These are phyloP conservation scores for Lachancea quebecensis DNA, from an alignment of 805 yeast species.

Conservation along the genomic window DNA sequence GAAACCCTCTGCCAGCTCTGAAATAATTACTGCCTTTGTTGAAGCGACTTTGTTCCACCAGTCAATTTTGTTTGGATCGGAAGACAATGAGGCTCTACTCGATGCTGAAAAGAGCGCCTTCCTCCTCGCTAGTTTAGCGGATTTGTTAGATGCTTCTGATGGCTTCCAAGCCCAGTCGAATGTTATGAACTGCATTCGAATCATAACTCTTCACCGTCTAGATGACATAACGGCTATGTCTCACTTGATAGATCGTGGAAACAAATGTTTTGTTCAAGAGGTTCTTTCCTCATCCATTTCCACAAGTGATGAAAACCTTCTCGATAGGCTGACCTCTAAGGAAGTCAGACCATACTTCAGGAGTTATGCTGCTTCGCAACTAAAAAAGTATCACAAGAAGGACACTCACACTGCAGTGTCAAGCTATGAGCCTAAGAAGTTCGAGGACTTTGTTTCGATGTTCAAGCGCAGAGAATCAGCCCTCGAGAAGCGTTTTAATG, in stretches of 20 bases:
- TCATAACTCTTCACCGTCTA: conserved; percentile 30
- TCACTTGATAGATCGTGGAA: conserved; percentile 23
- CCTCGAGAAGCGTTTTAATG: conserved; percentile 11
- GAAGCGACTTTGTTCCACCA: conserved; percentile 30
- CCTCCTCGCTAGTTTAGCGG: neutral
- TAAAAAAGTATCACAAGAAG: neutral
- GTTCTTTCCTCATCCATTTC: neutral
- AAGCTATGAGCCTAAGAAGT: neutral
- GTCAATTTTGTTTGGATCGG: conserved; percentile 23
- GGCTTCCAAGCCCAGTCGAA: neutral
- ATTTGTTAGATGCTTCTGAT: neutral
- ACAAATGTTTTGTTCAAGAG: neutral
- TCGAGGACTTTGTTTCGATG: neutral
- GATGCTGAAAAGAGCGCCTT: conserved; percentile 13
- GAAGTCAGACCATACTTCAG: neutral
- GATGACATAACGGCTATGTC: conserved; percentile 24
- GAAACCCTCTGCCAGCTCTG: neutral
- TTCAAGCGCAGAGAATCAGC: conserved; percentile 12
- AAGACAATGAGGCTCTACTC: conserved; percentile 32
- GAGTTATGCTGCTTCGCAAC: neutral
- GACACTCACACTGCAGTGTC: neutral
- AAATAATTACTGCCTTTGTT: conserved; percentile 12
- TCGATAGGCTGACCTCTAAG: neutral
- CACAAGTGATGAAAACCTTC: conserved; percentile 6
- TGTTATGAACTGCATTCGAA: conserved; percentile 28